phyloP scores from a whole-genome alignment of 2,329 filamentous ascomycete genomes.

The Nothomitra cinnamomea region DNA sequence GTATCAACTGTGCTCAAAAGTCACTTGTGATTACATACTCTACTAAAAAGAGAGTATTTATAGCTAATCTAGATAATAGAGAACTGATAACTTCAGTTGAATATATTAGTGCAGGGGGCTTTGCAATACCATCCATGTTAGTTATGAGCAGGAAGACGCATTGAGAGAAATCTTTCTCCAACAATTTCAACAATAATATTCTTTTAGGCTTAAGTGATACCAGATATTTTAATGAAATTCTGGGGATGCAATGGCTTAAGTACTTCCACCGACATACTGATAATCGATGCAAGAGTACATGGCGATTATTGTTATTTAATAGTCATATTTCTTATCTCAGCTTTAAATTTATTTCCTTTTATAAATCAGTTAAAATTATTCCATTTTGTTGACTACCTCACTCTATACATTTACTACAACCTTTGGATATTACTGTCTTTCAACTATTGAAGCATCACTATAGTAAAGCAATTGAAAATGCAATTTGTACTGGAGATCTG shows the following conservation, averaged over 20 bases:
- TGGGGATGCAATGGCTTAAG: constrained; percentile 7
- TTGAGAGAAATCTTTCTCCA: constrained; percentile 6
- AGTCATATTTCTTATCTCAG: constrained; percentile 6
- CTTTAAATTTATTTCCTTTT: constrained; percentile 6
- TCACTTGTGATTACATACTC: too few species aligned
- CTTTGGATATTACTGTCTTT: constrained; percentile 9
- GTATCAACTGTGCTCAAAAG: too few species aligned
- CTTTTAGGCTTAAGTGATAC: not conserved
- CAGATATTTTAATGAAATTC: constrained; percentile 7
- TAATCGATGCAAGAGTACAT: not conserved
- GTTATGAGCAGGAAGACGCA: constrained; percentile 5
- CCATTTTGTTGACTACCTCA: constrained; percentile 6
- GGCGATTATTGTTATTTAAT: constrained; percentile 7
- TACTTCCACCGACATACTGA: constrained; percentile 6
- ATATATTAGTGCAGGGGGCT: too few species aligned
- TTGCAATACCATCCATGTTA: constrained; percentile 7
- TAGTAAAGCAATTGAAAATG: constrained; percentile 8
- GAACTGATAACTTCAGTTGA: too few species aligned
- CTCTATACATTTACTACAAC: constrained; percentile 6
- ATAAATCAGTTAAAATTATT: constrained; percentile 6
- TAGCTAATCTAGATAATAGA: too few species aligned
- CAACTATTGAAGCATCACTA: constrained; percentile 12
- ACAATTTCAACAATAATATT: not conserved
- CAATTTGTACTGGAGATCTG: constrained; percentile 7
- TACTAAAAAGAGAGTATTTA: too few species aligned